Percentiles rank a stretch among this genome's conserved stretches.
Conservation (phyloP, 179 eudicot genomes). For the Carnegiea gigantea region DNA sequence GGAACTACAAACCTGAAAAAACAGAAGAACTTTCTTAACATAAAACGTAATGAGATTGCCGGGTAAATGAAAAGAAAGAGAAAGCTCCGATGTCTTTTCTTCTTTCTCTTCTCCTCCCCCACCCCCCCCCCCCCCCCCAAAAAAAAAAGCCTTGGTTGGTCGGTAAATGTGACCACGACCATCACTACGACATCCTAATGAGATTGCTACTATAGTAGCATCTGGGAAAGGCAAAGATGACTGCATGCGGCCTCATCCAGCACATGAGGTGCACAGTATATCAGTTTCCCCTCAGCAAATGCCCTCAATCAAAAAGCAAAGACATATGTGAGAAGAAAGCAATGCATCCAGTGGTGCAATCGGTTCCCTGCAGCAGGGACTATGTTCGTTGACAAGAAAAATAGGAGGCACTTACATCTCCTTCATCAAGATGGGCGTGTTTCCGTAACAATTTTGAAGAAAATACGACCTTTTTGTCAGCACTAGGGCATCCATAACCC, state of each 20-base stretch:
- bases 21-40: constrained; percentile 7
- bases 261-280: background rate
- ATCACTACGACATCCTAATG: background rate
- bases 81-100: too few species aligned
- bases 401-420: constrained; percentile 77
- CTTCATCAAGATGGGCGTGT: constrained; percentile 86
- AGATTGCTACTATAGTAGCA: background rate
- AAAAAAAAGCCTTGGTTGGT: background rate
- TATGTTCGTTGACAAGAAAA: background rate
- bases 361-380: background rate
- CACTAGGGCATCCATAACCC: constrained; percentile 89
- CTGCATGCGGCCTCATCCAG: background rate
- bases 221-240: background rate
- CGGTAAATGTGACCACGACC: background rate
- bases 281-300: background rate
- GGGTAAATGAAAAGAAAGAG: background rate
- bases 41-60: background rate
- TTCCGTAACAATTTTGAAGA: constrained; percentile 87
- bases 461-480: constrained; percentile 80
- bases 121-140: too few species aligned
- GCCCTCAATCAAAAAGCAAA: background rate
- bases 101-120: too few species aligned
- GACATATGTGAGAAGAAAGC: background rate
- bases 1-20: constrained; percentile 83
- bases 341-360: background rate